A percentile compares a stretch with the other conserved stretches of the same genome.
phyloP scores from a whole-genome alignment of 2,329 filamentous ascomycete species.

The Ascochyta rabiei region DNA sequence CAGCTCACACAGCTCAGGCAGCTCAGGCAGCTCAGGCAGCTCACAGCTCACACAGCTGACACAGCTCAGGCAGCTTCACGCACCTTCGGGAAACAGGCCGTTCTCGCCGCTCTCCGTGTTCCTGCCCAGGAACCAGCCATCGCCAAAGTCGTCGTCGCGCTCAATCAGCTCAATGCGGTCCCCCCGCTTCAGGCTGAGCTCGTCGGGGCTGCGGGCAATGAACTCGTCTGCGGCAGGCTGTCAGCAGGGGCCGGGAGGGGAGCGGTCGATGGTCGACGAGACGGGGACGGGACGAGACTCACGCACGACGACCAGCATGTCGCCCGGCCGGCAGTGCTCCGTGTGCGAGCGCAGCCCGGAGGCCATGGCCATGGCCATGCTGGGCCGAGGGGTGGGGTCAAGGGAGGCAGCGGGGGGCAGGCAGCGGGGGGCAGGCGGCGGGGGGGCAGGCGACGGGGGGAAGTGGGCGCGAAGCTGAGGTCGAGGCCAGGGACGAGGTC shows the following conservation, averaged over 20 bases:
- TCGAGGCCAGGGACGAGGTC: background rate
- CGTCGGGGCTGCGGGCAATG: slow-evolving; percentile 86
- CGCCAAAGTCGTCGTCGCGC: slow-evolving; percentile 85
- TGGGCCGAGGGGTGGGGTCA: background rate
- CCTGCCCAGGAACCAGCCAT: slow-evolving; percentile 82
- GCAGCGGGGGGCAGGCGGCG: background rate
- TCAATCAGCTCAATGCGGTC: slow-evolving; percentile 84
- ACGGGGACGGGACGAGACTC: slow-evolving; percentile 49
- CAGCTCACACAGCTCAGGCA: too few species aligned
- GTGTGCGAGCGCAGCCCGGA: slow-evolving; percentile 40
- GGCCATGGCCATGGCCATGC: slow-evolving; percentile 33
- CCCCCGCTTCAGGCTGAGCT: slow-evolving; percentile 85
- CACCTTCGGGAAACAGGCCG: slow-evolving; percentile 84
- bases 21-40: background rate
- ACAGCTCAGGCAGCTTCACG: background rate
- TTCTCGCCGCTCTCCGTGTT: slow-evolving; percentile 75
- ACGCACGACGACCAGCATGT: slow-evolving; percentile 75
- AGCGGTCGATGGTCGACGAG: background rate
- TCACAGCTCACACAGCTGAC: background rate
- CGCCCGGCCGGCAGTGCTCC: slow-evolving; percentile 65
- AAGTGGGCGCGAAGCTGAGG: background rate
- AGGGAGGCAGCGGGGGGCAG: background rate
- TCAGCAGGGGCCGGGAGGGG: slow-evolving; percentile 8
- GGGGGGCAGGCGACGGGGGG: background rate
- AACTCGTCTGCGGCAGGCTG: slow-evolving; percentile 75